Percentiles rank a stretch among this genome's conserved stretches.
Evolutionary conservation across 257 asterid species (phyloP).

Genomic region (Solanum etuberosum): DNA sequence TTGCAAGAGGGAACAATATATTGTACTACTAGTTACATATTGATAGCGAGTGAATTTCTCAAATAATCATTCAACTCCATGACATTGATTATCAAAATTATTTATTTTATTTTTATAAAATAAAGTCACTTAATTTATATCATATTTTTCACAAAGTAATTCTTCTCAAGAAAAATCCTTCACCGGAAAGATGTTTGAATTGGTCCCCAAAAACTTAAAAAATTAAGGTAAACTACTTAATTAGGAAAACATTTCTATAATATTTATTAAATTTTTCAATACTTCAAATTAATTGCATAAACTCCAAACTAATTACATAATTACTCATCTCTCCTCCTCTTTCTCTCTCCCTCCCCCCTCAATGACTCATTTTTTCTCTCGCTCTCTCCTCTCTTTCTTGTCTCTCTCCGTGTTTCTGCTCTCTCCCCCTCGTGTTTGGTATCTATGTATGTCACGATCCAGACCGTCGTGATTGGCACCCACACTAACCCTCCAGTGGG

Average conservation of each 20-base stretch:
- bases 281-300: neutral
- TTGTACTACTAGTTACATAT: neutral
- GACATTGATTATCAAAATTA: neutral
- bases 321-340: neutral
- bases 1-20: neutral
- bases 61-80: neutral
- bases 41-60: neutral
- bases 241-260: neutral
- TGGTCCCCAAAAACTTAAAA: neutral
- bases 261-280: neutral
- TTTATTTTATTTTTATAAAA: no score
- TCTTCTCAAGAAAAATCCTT: no score
- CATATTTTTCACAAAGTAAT: neutral
- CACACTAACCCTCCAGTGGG: no score
- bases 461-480: no score
- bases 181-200: neutral
- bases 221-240: neutral
- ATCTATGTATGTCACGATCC: no score
- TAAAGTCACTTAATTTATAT: no score
- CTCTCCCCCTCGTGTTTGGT: neutral
- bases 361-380: neutral
- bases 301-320: neutral
- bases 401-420: neutral
- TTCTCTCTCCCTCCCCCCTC: no score
- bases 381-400: neutral